Evolutionary conservation across 352 stramenopile species (phyloP).

Genomic region (Phytophthora agathidicida): DNA sequence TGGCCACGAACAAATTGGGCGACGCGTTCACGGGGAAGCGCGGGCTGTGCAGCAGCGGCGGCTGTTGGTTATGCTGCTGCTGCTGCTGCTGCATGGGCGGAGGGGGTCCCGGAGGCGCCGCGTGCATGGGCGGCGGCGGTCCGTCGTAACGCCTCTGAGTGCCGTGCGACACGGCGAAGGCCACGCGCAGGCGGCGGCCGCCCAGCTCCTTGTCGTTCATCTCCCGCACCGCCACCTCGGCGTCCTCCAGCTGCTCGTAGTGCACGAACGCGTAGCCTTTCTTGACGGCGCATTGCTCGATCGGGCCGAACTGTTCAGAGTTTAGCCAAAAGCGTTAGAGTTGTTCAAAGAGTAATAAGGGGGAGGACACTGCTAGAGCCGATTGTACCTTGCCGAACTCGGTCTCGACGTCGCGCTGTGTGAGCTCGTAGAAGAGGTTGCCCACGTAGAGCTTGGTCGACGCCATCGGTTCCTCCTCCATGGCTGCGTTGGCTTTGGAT

Average conservation of each 20-base stretch:
- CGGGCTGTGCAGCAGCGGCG: slow-evolving; percentile 25
- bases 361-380: background rate
- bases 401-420: slow-evolving; percentile 49
- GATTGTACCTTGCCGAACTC: slow-evolving; percentile 48
- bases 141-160: slow-evolving; percentile 36
- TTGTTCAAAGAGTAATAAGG: background rate
- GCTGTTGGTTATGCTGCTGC: background rate
- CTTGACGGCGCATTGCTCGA: slow-evolving; percentile 60
- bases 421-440: slow-evolving; percentile 62
- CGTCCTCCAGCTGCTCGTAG: slow-evolving; percentile 50
- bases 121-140: slow-evolving; percentile 13
- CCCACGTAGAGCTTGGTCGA: slow-evolving; percentile 76
- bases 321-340: slow-evolving; percentile 6
- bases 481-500: too few relatives aligned
- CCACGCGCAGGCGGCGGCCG: slow-evolving; percentile 50
- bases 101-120: background rate
- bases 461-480: slow-evolving; percentile 27
- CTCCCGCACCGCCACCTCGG: slow-evolving; percentile 48
- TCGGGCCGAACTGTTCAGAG: slow-evolving; percentile 47
- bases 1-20: slow-evolving; percentile 65
- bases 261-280: slow-evolving; percentile 66
- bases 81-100: background rate
- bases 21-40: slow-evolving; percentile 30
- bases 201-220: slow-evolving; percentile 60
- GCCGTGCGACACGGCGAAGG: slow-evolving; percentile 45